phyloP scores from a whole-genome alignment of 176 grass and related monocot genomes.

The Carex kokanica region DNA sequence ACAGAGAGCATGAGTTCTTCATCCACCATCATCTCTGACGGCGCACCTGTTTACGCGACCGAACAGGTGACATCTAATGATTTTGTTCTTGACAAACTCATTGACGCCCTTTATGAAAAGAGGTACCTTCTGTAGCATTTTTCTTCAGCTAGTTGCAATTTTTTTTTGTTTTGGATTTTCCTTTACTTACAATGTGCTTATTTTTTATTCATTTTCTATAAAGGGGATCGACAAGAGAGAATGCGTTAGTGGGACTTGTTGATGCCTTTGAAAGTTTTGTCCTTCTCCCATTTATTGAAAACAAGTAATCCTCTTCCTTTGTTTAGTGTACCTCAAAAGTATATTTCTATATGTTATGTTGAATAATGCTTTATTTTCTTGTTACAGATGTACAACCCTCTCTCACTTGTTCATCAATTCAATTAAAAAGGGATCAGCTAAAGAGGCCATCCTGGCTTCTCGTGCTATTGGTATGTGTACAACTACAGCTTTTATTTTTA shows the following conservation, averaged over 20 bases:
- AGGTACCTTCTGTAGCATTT: constrained; percentile 39
- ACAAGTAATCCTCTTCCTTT: constrained; percentile 43
- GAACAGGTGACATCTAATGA: constrained; percentile 73
- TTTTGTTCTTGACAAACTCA: constrained; percentile 73
- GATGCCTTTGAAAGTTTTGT: constrained; percentile 82
- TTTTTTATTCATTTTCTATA: constrained; percentile 18
- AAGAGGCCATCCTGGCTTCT: constrained; percentile 63
- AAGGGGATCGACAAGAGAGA: constrained; percentile 73
- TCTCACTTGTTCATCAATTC: constrained; percentile 73
- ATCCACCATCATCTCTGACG: constrained; percentile 41
- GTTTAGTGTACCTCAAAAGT: not conserved
- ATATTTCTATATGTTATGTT: not conserved
- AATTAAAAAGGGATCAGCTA: constrained; percentile 68
- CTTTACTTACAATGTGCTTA: not conserved
- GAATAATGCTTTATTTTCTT: not conserved
- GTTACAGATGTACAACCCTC: constrained; percentile 65
- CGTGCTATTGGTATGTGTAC: constrained; percentile 48
- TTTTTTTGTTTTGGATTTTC: not conserved
- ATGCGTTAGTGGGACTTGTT: constrained; percentile 47
- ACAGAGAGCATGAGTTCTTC: constrained; percentile 72
- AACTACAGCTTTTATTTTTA: not conserved
- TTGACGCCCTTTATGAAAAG: constrained; percentile 93
- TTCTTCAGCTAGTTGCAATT: not conserved
- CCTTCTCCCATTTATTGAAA: constrained; percentile 58
- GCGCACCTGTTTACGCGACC: constrained; percentile 52